Conservation (phyloP, 129 eudicot species). For the Erigeron canadensis region DNA sequence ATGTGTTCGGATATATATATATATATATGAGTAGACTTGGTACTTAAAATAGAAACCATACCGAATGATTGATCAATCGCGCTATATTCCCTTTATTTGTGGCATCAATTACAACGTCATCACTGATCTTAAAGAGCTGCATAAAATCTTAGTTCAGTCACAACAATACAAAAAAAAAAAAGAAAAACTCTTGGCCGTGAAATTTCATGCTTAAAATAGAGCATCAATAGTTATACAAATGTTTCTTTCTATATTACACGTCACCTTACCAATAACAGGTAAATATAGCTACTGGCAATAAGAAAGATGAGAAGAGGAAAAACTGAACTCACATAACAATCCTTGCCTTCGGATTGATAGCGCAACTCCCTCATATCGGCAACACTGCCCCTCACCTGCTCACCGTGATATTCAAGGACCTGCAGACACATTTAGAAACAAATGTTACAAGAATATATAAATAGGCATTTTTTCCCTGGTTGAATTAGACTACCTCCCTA, state of each 20-base stretch:
- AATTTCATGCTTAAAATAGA: neutral
- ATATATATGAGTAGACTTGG: neutral
- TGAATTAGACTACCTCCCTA: neutral
- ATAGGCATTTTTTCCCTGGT: neutral
- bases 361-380: slow-evolving; percentile 51
- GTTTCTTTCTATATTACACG: neutral
- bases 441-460: neutral
- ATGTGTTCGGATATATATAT: neutral
- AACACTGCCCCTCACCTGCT: slow-evolving; percentile 45
- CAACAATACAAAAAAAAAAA: slow-evolving; percentile 13
- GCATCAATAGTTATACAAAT: neutral
- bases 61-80: slow-evolving; percentile 90
- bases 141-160: slow-evolving; percentile 20
- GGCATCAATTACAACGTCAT: slow-evolving; percentile 81
- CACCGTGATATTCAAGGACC: slow-evolving; percentile 43
- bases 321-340: slow-evolving; percentile 51
- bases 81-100: slow-evolving; percentile 80
- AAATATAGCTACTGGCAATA: neutral
- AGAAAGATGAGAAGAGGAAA: neutral
- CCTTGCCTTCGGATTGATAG: slow-evolving; percentile 49
- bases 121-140: slow-evolving; percentile 93
- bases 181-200: neutral
- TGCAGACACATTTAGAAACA: slow-evolving; percentile 6
- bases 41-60: slow-evolving; percentile 30
- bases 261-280: neutral